Conservation (phyloP, 2,329 filamentous ascomycete genomes). For the Fusarium paranaense region DNA sequence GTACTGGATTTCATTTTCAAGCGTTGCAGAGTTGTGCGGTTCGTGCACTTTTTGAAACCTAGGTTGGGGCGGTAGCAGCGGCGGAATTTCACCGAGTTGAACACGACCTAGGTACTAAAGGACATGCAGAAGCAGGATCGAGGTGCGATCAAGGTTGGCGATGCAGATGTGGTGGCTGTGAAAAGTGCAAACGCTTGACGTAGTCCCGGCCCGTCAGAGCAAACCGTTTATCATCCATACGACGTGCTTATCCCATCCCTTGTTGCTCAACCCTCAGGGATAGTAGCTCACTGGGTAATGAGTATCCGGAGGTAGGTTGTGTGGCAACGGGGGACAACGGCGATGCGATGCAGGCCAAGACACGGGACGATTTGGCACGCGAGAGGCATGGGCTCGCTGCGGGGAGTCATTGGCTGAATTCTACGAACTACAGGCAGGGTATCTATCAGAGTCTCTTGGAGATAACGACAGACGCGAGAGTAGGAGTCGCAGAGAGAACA, state of each 20-base stretch:
- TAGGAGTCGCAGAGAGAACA: conserved; percentile 5
- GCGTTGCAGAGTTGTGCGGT: conserved; percentile 14
- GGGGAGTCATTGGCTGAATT: conserved; percentile 33
- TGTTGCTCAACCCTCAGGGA: conserved; percentile 1
- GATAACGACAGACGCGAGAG: background rate
- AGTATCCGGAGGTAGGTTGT: background rate
- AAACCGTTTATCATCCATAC: conserved; percentile 23
- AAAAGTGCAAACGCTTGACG: conserved; percentile 31
- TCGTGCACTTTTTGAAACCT: background rate
- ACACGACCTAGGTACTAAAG: background rate
- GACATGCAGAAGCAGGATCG: background rate
- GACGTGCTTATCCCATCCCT: conserved; percentile 7
- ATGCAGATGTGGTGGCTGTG: conserved; percentile 9
- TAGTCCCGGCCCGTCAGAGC: conserved; percentile 10
- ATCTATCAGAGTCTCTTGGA: background rate
- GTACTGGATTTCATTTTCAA: conserved; percentile 19
- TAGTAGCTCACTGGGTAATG: background rate
- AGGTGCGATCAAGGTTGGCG: conserved; percentile 33
- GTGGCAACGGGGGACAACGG: conserved; percentile 18
- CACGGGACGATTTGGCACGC: conserved; percentile 35
- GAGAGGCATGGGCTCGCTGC: conserved; percentile 36
- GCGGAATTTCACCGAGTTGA: conserved; percentile 21
- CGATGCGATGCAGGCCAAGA: conserved; percentile 40
- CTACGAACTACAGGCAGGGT: conserved; percentile 13
- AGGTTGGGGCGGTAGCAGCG: background rate